A percentile compares a stretch with the other conserved stretches of the same genome.
These are phyloP conservation scores for Trifolium subterraneum DNA, from an alignment of 306 rosid genomes.

Conservation along the genomic window DNA sequence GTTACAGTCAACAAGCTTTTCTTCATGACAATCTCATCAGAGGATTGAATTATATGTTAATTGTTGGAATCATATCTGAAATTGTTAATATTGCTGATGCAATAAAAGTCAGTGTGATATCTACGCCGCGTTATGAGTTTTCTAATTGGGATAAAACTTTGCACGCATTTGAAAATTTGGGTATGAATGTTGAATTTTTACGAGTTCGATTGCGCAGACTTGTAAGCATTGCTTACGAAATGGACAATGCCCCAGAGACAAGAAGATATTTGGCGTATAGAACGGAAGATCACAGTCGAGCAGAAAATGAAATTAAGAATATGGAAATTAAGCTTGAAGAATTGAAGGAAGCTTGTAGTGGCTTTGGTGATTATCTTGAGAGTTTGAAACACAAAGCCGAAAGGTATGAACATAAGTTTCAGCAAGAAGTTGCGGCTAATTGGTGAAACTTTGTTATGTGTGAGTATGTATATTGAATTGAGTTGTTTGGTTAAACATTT, in stretches of 20 bases:
- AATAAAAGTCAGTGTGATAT: constrained; percentile 56
- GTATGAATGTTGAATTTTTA: constrained; percentile 81
- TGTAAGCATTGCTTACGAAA: constrained; percentile 62
- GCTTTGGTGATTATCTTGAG: constrained; percentile 64
- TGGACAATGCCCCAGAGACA: constrained; percentile 48
- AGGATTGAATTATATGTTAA: constrained; percentile 54
- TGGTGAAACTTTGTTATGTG: constrained; percentile 54
- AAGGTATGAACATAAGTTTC: constrained; percentile 52
- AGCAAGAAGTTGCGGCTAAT: constrained; percentile 59
- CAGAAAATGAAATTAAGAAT: constrained; percentile 57
- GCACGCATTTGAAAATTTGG: constrained; percentile 68
- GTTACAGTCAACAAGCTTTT: constrained; percentile 68
- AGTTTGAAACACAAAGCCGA: constrained; percentile 66
- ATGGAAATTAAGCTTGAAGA: constrained; percentile 73
- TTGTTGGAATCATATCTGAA: constrained; percentile 64
- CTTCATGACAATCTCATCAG: constrained; percentile 72
- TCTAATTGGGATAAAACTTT: constrained; percentile 73
- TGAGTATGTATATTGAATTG: neutral
- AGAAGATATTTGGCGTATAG: constrained; percentile 53
- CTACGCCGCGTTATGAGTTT: constrained; percentile 58
- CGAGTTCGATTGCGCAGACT: constrained; percentile 58
- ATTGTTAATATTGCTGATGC: constrained; percentile 62
- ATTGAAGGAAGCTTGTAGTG: constrained; percentile 69
- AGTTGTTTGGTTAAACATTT: neutral
- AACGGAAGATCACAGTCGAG: constrained; percentile 54